phyloP scores from a whole-genome alignment of 106 monocot genomes.

The Apostasia ramifera region DNA sequence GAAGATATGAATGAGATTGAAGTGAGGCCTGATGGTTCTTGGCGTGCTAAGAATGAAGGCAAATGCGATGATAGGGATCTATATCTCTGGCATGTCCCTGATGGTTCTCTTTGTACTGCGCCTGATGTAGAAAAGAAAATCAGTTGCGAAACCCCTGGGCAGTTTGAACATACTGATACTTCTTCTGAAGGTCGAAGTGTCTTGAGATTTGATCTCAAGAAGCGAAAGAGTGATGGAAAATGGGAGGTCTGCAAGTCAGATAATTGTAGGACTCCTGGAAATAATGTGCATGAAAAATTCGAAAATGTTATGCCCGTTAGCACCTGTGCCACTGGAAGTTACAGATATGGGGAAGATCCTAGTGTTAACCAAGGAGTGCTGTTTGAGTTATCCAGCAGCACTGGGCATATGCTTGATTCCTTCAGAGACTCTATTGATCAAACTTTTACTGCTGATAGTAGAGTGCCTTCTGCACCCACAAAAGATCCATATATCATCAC shows the following conservation, averaged over 20 bases:
- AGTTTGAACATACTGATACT: conserved; percentile 35
- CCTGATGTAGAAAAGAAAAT: conserved; percentile 26
- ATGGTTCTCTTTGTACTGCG: conserved; percentile 44
- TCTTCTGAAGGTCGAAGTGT: conserved; percentile 46
- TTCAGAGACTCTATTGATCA: conserved; percentile 29
- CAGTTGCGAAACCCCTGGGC: conserved; percentile 19
- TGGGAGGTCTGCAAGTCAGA: conserved; percentile 45
- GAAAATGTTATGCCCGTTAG: conserved; percentile 34
- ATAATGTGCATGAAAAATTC: conserved; percentile 21
- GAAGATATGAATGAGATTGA: conserved; percentile 88
- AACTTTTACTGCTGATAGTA: conserved; percentile 14
- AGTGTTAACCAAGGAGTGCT: conserved; percentile 61
- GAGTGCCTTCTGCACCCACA: conserved; percentile 13
- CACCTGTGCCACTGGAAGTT: conserved; percentile 50
- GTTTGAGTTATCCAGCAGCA: conserved; percentile 41
- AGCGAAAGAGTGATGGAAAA: conserved; percentile 33
- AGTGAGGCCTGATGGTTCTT: conserved; percentile 85
- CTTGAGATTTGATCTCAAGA: conserved; percentile 56
- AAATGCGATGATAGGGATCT: conserved; percentile 36
- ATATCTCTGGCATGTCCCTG: conserved; percentile 66
- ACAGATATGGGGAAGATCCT: conserved; percentile 48
- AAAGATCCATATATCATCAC: conserved; percentile 38
- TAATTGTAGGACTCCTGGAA: conserved; percentile 17
- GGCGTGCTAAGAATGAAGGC: conserved; percentile 70
- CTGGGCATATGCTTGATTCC: conserved; percentile 46